A percentile compares a stretch with the other conserved stretches of the same genome.
Evolutionary conservation across 192 early-diverging fungal genomes (phyloP).

Genomic region (Chytriomyces sp.): DNA sequence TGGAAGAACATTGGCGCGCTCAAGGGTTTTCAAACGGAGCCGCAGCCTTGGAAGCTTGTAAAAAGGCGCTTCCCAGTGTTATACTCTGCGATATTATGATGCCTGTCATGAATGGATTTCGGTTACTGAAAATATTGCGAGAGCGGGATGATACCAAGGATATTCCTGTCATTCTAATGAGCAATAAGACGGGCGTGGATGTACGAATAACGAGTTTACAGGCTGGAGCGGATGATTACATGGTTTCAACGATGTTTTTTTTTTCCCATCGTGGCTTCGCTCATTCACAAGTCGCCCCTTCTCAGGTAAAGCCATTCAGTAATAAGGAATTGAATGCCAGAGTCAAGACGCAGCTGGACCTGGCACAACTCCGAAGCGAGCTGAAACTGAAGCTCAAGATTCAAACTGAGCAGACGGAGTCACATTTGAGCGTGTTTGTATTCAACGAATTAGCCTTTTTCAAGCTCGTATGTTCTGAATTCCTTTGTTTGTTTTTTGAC

Average conservation of each 20-base stretch:
- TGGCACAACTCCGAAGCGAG: constrained; percentile 33
- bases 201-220: constrained; percentile 56
- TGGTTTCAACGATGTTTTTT: constrained; percentile 57
- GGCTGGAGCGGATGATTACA: constrained; percentile 63
- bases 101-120: constrained; percentile 66
- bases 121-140: constrained; percentile 50
- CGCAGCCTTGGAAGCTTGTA: not conserved
- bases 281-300: too few species aligned
- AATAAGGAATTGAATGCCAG: constrained; percentile 60
- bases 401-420: not conserved
- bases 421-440: not conserved
- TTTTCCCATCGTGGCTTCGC: constrained; percentile 16
- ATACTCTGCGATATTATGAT: constrained; percentile 37
- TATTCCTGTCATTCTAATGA: constrained; percentile 62
- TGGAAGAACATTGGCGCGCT: not conserved
- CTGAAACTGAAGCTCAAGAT: not conserved
- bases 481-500: not conserved
- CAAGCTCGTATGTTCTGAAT: not conserved
- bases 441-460: not conserved
- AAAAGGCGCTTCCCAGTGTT: not conserved
- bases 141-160: constrained; percentile 44
- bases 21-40: not conserved
- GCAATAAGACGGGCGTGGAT: constrained; percentile 58
- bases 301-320: constrained; percentile 26
- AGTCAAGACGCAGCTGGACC: constrained; percentile 58